Evolutionary conservation across 805 yeast species (phyloP).

Genomic region (Yarrowia sp.): DNA sequence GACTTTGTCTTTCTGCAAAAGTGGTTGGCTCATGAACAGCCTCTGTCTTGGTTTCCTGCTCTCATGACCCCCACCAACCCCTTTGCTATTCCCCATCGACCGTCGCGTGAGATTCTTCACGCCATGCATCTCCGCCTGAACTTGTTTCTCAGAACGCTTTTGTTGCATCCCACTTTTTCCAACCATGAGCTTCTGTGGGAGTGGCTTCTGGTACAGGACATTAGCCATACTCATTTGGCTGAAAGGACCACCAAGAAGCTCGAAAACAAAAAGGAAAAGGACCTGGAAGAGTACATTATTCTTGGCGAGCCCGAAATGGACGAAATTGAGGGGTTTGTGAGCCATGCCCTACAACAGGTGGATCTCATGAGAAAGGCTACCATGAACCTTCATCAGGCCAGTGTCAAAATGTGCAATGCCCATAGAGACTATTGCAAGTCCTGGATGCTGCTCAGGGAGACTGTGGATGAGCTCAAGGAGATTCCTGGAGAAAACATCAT

Average conservation of each 20-base stretch:
- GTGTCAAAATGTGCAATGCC: constrained; percentile 11
- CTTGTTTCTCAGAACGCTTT: constrained; percentile 45
- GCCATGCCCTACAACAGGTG: constrained; percentile 31
- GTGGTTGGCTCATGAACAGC: constrained; percentile 38
- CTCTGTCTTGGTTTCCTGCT: constrained; percentile 41
- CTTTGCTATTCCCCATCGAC: constrained; percentile 35
- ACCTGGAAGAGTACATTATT: constrained; percentile 29
- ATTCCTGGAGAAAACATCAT: not conserved
- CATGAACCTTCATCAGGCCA: constrained; percentile 22
- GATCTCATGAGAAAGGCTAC: constrained; percentile 24
- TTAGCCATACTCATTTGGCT: constrained; percentile 30
- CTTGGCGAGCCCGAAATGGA: constrained; percentile 30
- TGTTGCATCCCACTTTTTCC: constrained; percentile 40
- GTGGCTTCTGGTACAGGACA: constrained; percentile 37
- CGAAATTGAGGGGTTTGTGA: constrained; percentile 30
- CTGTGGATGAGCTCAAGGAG: not conserved
- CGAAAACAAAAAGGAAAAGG: constrained; percentile 31
- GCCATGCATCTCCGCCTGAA: constrained; percentile 49
- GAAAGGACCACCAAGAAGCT: constrained; percentile 33
- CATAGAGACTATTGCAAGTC: constrained; percentile 21
- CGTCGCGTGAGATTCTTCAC: constrained; percentile 34
- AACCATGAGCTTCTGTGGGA: constrained; percentile 45
- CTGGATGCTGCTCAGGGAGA: constrained; percentile 5
- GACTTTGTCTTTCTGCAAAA: constrained; percentile 39
- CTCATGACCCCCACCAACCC: constrained; percentile 35